These are phyloP conservation scores for Fusarium acutatum DNA, from an alignment of 2,329 filamentous ascomycete species.

Conservation along the genomic window DNA sequence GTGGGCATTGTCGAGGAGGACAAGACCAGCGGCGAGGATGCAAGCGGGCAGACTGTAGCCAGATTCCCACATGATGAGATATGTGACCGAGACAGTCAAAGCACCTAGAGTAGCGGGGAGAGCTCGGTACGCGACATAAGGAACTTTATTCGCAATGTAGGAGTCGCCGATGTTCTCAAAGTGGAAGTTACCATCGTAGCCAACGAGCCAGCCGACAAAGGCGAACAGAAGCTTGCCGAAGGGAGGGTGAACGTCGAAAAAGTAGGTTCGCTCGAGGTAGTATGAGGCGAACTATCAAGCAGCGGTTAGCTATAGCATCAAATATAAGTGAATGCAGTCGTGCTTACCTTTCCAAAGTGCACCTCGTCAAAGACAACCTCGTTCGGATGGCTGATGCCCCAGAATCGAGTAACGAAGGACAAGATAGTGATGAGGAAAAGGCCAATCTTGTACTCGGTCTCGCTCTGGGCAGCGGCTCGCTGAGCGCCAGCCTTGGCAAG, in stretches of 20 bases:
- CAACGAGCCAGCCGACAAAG: slow-evolving; percentile 95
- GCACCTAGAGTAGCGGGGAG: slow-evolving; percentile 92
- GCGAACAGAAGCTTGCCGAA: slow-evolving; percentile 98
- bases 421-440: slow-evolving; percentile 80
- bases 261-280: slow-evolving; percentile 97
- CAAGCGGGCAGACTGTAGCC: slow-evolving; percentile 96
- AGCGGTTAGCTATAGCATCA: slow-evolving; percentile 23
- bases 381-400: slow-evolving; percentile 92
- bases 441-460: slow-evolving; percentile 86
- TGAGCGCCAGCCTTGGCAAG: slow-evolving; percentile 52
- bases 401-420: slow-evolving; percentile 93
- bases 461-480: slow-evolving; percentile 56
- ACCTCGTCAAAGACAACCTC: slow-evolving; percentile 99
- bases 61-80: slow-evolving; percentile 99
- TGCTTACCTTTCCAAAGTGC: slow-evolving; percentile 94
- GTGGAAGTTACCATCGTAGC: slow-evolving; percentile 95
- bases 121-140: slow-evolving; percentile 94
- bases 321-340: background rate
- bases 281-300: slow-evolving; percentile 71
- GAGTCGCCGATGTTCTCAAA: slow-evolving; percentile 99
- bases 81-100: slow-evolving; percentile 91
- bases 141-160: slow-evolving; percentile 95
- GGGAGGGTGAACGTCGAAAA: slow-evolving; percentile 99
- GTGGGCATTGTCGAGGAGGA: slow-evolving; percentile 97
- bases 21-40: slow-evolving; percentile 81